Percentiles rank a stretch among this genome's conserved stretches.
phyloP scores from a whole-genome alignment of 1,284 basidiomycete species.

The Pseudozyma sp. region DNA sequence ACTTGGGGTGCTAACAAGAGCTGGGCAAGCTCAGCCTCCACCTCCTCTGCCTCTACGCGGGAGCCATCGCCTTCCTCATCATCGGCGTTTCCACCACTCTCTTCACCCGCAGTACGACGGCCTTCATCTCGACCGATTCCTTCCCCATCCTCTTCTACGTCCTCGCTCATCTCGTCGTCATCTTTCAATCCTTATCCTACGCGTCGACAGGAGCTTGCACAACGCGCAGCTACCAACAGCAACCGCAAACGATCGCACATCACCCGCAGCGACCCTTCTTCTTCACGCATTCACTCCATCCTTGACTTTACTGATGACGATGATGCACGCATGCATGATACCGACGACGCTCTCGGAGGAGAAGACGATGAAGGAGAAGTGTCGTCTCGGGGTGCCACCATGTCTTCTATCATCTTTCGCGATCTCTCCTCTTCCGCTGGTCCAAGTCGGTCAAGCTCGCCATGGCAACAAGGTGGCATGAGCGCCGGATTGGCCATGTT shows the following conservation, averaged over 20 bases:
- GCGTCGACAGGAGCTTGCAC: slow-evolving; percentile 40
- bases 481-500: slow-evolving; percentile 45
- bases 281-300: slow-evolving; percentile 28
- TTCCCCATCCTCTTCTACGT: slow-evolving; percentile 3
- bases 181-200: slow-evolving; percentile 52
- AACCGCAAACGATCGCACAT: slow-evolving; percentile 35
- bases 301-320: slow-evolving; percentile 23
- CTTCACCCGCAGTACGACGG: slow-evolving; percentile 17
- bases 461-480: slow-evolving; percentile 31
- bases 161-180: slow-evolving; percentile 29
- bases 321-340: slow-evolving; percentile 15
- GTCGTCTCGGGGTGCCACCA: slow-evolving; percentile 43
- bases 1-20: slow-evolving; percentile 28
- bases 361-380: slow-evolving; percentile 33
- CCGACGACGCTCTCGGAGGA: neutral
- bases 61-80: slow-evolving; percentile 19
- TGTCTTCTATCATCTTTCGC: slow-evolving; percentile 51
- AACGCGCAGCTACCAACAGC: slow-evolving; percentile 36
- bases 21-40: slow-evolving; percentile 7
- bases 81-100: slow-evolving; percentile 36
- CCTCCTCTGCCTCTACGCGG: slow-evolving; percentile 10
- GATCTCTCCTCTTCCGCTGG: slow-evolving; percentile 31
- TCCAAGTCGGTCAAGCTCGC: slow-evolving; percentile 25
- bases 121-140: slow-evolving; percentile 12
- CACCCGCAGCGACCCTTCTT: slow-evolving; percentile 31